Evolutionary conservation across 441 rosid species (phyloP).

Genomic region (Manihot esculenta): DNA sequence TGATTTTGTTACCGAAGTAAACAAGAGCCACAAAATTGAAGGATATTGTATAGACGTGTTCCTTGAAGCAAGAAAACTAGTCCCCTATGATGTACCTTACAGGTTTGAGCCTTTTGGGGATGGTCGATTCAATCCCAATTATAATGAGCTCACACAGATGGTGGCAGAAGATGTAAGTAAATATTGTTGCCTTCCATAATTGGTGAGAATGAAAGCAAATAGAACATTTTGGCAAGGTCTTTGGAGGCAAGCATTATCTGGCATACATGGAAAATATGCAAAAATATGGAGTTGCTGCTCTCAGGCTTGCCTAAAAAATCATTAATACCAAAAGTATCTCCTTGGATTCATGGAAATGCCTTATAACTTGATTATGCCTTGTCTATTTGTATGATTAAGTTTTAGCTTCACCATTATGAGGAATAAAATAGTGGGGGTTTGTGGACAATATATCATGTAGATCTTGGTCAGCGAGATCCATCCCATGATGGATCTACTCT

Average conservation of each 20-base stretch:
- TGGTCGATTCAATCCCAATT: constrained; percentile 67
- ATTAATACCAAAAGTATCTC: not conserved
- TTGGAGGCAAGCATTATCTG: constrained; percentile 7
- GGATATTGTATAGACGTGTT: constrained; percentile 86
- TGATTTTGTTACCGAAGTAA: constrained; percentile 59
- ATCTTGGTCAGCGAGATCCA: constrained; percentile 3
- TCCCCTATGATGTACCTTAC: constrained; percentile 74
- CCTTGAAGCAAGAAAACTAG: constrained; percentile 54
- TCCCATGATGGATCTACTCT: not conserved
- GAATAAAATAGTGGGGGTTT: not conserved
- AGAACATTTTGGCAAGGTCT: constrained; percentile 10
- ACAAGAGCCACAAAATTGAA: constrained; percentile 42
- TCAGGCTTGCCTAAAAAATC: not conserved
- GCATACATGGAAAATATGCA: not conserved
- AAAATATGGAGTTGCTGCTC: not conserved
- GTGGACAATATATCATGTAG: not conserved
- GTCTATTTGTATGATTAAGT: not conserved
- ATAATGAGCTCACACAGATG: constrained; percentile 45
- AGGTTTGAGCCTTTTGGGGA: constrained; percentile 61
- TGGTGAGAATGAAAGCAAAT: not conserved
- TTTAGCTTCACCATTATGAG: not conserved
- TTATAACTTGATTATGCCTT: not conserved
- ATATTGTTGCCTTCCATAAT: constrained; percentile 2
- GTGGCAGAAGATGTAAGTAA: constrained; percentile 63
- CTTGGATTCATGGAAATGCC: not conserved